Evolutionary conservation across 177 flowering plant species (phyloP).

Genomic region (Vitis hybrid): DNA sequence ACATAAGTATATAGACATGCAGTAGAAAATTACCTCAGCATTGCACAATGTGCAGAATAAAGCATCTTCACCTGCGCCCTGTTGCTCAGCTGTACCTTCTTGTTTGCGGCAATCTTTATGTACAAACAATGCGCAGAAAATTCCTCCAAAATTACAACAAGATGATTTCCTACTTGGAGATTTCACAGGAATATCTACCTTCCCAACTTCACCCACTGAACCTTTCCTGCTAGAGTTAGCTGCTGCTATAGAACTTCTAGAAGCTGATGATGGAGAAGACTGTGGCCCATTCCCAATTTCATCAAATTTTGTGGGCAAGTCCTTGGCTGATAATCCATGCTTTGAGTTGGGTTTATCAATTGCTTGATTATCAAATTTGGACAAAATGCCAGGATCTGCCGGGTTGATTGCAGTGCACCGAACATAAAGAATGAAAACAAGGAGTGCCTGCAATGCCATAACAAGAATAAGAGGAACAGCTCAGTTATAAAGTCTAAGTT

Average conservation of each 20-base stretch:
- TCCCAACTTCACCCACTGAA: conserved; percentile 41
- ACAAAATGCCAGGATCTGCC: conserved; percentile 91
- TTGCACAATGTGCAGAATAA: conserved; percentile 95
- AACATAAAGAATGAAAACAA: conserved; percentile 88
- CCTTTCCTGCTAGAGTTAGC: conserved; percentile 56
- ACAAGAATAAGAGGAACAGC: background rate
- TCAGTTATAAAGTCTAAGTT: background rate
- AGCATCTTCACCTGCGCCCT: conserved; percentile 65
- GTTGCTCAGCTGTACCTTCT: conserved; percentile 44
- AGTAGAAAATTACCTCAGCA: conserved; percentile 68
- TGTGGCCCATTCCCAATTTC: conserved; percentile 40
- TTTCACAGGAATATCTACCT: conserved; percentile 24
- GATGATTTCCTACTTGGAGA: conserved; percentile 31
- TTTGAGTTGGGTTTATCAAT: conserved; percentile 20
- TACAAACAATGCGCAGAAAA: conserved; percentile 76
- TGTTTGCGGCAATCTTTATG: conserved; percentile 77
- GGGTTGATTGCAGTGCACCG: conserved; percentile 94
- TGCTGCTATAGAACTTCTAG: conserved; percentile 58
- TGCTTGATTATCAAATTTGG: conserved; percentile 36
- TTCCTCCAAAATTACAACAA: conserved; percentile 39
- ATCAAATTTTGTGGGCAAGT: conserved; percentile 31
- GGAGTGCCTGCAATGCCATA: conserved; percentile 62
- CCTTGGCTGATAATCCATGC: conserved; percentile 31
- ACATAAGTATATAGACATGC: background rate
- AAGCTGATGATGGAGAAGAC: conserved; percentile 64